These are phyloP conservation scores for Thelonectria olida DNA, from an alignment of 2,329 filamentous ascomycete genomes.

Conservation along the genomic window DNA sequence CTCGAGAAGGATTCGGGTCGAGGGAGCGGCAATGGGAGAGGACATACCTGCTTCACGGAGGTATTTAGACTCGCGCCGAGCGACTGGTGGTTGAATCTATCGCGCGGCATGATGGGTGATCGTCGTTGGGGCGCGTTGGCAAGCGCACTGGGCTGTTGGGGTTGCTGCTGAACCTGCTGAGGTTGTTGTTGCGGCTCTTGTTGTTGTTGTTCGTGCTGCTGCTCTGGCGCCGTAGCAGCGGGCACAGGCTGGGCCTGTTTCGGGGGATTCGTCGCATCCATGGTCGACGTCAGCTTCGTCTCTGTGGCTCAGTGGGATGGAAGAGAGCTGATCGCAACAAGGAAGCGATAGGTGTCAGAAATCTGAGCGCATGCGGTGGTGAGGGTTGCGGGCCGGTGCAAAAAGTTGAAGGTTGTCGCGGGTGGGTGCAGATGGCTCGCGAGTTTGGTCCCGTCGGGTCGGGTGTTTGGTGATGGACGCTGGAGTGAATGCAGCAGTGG, in stretches of 20 bases:
- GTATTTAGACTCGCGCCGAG: constrained; percentile 71
- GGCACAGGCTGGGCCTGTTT: constrained; percentile 31
- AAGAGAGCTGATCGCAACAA: constrained; percentile 20
- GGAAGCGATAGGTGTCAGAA: constrained; percentile 13
- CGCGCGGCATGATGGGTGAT: constrained; percentile 50
- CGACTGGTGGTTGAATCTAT: constrained; percentile 70
- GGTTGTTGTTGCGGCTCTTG: constrained; percentile 1
- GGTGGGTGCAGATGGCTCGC: not conserved
- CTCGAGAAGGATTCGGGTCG: constrained; percentile 19
- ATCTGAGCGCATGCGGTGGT: constrained; percentile 31
- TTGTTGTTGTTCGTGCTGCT: constrained; percentile 26
- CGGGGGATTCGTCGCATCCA: constrained; percentile 38
- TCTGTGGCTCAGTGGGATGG: constrained; percentile 21
- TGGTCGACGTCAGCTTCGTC: constrained; percentile 27
- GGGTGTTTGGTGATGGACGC: constrained; percentile 23
- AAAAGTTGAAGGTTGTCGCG: not conserved
- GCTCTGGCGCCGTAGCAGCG: constrained; percentile 23
- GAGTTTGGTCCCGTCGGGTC: constrained; percentile 15
- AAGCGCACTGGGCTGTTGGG: constrained; percentile 30
- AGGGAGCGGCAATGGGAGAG: constrained; percentile 11
- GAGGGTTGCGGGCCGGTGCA: constrained; percentile 1
- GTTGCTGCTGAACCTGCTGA: constrained; percentile 23
- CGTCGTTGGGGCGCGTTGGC: constrained; percentile 39
- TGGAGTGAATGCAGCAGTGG: constrained; percentile 9
- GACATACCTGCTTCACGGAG: constrained; percentile 73